Evolutionary conservation across 768 basidiomycete genomes (phyloP), one percentile per base, ranked within the genome.

Genomic region (Kwoniella sp.): DNA sequence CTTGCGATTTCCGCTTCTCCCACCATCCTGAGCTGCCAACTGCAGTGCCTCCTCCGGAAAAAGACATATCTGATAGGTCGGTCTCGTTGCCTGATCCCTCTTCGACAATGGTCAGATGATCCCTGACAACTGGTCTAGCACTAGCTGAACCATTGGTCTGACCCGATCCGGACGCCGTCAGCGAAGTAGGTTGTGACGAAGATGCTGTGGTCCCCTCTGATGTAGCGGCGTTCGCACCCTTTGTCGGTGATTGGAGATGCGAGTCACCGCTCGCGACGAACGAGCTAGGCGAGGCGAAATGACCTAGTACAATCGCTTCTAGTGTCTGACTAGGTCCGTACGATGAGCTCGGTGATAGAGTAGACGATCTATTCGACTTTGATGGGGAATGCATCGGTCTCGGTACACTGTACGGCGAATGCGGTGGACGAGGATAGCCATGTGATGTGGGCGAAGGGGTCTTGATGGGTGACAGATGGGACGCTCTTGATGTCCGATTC

Each of bases 31-130:
- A 23, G 30, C 58, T 31, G 12, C 62, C 62, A 37, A 55, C 55
- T 12, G 55, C 62, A 9, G 47, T 31, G 13, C 47, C 62, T 25
- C 37, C 34, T 23, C 37, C 48, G 0, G 60, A 28, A 13, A 45
- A 53, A 11, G 50, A 23, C 2, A n/a, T 41, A 54, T 68, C 70
- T 25, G 59, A 65, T 25, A 55, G 52, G 17, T 66, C 67, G n/a
- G 71, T 61, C 28, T 69, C 71, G 30, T 55, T 66, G 3, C 59
- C 63, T 31, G 63, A 56, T 26, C 47, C 66, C 38, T 67, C 66
- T 29, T 65, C 66, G 9, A 61, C 61, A 23, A 56, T 47, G 55
- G 47, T 57, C 60, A 69, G 47, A 1, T 51, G 54, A 11, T 38
- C 17, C 41, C 55, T 38, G 3, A 26, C 23, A 17, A 13, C 50